Evolutionary conservation across 2,329 filamentous ascomycete genomes (phyloP), one percentile per base, ranked within the genome.

Genomic region (Tolypocladium ovalisporum): DNA sequence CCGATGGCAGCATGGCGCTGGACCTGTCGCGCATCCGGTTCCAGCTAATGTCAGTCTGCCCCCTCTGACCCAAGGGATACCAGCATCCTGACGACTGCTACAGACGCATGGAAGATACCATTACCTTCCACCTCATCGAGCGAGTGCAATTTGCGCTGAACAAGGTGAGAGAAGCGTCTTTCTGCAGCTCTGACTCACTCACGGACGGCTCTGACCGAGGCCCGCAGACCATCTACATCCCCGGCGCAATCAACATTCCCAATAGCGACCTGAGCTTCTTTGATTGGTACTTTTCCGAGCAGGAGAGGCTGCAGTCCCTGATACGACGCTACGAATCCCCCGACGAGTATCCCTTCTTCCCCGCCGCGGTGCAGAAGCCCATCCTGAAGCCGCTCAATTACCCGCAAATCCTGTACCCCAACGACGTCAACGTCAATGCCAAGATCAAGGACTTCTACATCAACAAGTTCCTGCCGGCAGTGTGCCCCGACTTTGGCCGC

Each of bases 261-360:
- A 76, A 84, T 68, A 83, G 79, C 70, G 70, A 82, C 55, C 81
- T 94, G 57, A 91, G 87, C 71, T 89, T 99, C 70, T 85, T 96
- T 71, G 94, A 97, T 79, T 99, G 93, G 88, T 88, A 96, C 70
- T 85, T 97, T 34, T 82, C 80, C 64, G 89, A 96, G 71, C 90
- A 96, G 70, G 94, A 99, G 75, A 86, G 85, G 61, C 78, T 97
- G 7, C 93, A 99, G 71, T 96, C 92, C 17, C 83, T 90, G 55
- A 92, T 99, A 64, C 90, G 94, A 64, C 90, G 94, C 70, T 99
- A 91, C 79, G 87, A 99, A 71, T 90, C 90, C 0, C 94, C 94
- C 42, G 94, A 99, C 78, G 94, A 99, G 75, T 93, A 96, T 72
- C 90, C 94, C 27, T 99, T 97, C 83, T 99, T 97, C 76, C 90